Evolutionary conservation across 2,329 filamentous ascomycete species (phyloP).

Genomic region (Penicillium sumatraense): DNA sequence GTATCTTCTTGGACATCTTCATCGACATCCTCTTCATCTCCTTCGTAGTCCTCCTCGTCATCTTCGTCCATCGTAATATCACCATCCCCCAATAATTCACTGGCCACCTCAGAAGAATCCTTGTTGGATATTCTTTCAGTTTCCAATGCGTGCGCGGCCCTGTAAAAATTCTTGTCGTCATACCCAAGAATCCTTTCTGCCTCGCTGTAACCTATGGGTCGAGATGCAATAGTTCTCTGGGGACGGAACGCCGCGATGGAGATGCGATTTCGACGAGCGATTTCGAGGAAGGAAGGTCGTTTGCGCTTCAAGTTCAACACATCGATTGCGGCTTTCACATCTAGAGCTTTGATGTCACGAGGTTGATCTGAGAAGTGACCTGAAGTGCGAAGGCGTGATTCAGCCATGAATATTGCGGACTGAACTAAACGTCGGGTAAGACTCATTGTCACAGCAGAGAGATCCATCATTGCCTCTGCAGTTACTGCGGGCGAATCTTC

Average conservation of each 20-base stretch:
- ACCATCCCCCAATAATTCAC: background rate
- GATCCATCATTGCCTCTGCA: slow-evolving; percentile 75
- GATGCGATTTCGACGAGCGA: slow-evolving; percentile 58
- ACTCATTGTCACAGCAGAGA: slow-evolving; percentile 69
- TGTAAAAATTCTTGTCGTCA: slow-evolving; percentile 2
- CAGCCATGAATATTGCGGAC: slow-evolving; percentile 70
- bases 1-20: slow-evolving; percentile 32
- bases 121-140: background rate
- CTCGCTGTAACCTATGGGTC: slow-evolving; percentile 42
- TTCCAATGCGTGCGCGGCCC: background rate
- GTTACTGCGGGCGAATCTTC: slow-evolving; percentile 69
- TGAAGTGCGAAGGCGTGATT: slow-evolving; percentile 64
- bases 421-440: slow-evolving; percentile 73
- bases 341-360: slow-evolving; percentile 25
- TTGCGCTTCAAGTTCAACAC: slow-evolving; percentile 57
- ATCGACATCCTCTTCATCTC: slow-evolving; percentile 16
- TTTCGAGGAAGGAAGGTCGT: slow-evolving; percentile 56
- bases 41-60: slow-evolving; percentile 22
- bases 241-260: slow-evolving; percentile 44
- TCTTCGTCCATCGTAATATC: slow-evolving; percentile 30
- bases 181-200: slow-evolving; percentile 16
- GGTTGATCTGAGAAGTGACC: slow-evolving; percentile 8
- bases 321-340: slow-evolving; percentile 60
- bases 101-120: slow-evolving; percentile 16
- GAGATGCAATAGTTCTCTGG: slow-evolving; percentile 32